Evolutionary conservation across 2,329 filamentous ascomycete species (phyloP).

Genomic region (Colletotrichum melonis): DNA sequence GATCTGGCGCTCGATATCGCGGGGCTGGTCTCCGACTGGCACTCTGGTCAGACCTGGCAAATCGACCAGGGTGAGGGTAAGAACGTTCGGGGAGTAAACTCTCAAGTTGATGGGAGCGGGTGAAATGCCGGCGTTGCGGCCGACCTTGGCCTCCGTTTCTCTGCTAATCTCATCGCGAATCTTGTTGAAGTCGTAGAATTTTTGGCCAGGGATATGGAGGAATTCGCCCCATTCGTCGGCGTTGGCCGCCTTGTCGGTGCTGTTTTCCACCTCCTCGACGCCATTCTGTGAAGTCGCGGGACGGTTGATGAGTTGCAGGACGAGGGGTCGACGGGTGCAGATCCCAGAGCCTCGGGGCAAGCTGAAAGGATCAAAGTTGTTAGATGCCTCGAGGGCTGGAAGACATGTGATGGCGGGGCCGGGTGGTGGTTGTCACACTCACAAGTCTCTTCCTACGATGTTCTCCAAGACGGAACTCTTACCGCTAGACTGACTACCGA

Average conservation of each 20-base stretch:
- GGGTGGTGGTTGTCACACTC: slow-evolving; percentile 54
- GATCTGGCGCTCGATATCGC: slow-evolving; percentile 97
- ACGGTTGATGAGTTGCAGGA: slow-evolving; percentile 98
- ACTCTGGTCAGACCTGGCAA: slow-evolving; percentile 96
- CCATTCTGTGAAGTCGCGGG: slow-evolving; percentile 77
- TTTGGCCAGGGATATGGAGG: slow-evolving; percentile 95
- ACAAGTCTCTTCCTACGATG: slow-evolving; percentile 99
- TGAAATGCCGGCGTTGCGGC: slow-evolving; percentile 95
- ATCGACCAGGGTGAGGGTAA: slow-evolving; percentile 96
- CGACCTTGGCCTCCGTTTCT: slow-evolving; percentile 97
- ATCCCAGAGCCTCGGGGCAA: slow-evolving; percentile 97
- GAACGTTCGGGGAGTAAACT: slow-evolving; percentile 98
- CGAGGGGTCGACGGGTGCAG: slow-evolving; percentile 93
- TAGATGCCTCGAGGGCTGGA: slow-evolving; percentile 16
- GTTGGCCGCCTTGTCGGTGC: slow-evolving; percentile 89
- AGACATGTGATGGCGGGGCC: slow-evolving; percentile 35
- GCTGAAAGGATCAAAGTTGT: slow-evolving; percentile 61
- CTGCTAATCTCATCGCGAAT: slow-evolving; percentile 97
- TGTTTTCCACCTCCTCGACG: slow-evolving; percentile 72
- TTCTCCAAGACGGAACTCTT: slow-evolving; percentile 99
- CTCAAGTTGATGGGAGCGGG: slow-evolving; percentile 96
- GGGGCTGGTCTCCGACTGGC: slow-evolving; percentile 93
- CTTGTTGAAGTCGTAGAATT: slow-evolving; percentile 98
- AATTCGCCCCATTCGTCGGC: slow-evolving; percentile 99
- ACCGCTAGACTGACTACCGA: slow-evolving; percentile 98